These are phyloP conservation scores for Fusarium buharicum DNA, from an alignment of 2,329 filamentous ascomycete genomes.

Conservation along the genomic window DNA sequence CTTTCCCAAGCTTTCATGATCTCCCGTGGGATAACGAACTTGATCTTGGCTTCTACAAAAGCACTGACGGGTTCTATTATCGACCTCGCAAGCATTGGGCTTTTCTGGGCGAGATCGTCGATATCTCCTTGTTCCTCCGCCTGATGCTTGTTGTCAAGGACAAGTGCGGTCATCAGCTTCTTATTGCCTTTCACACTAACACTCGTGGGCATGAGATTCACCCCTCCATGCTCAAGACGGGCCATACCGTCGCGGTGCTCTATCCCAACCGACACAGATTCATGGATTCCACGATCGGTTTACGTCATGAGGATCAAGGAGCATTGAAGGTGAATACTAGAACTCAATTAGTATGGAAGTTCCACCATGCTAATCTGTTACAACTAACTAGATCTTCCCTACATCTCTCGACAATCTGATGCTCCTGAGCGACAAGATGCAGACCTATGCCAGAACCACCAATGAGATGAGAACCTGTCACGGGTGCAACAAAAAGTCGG, in stretches of 20 bases:
- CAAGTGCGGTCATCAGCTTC: slow-evolving; percentile 2
- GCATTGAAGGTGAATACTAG: slow-evolving; percentile 5
- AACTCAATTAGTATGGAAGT: too few relatives aligned
- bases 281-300: not conserved
- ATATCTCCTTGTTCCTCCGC: not conserved
- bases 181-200: slow-evolving; percentile 9
- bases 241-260: slow-evolving; percentile 19
- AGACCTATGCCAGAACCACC: not conserved
- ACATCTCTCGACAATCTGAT: slow-evolving; percentile 12
- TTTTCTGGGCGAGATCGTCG: slow-evolving; percentile 27
- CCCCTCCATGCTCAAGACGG: not conserved
- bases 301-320: slow-evolving; percentile 1
- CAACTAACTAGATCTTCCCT: slow-evolving; percentile 12
- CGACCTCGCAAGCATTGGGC: slow-evolving; percentile 22
- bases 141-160: slow-evolving; percentile 19
- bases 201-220: not conserved
- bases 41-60: not conserved
- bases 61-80: not conserved
- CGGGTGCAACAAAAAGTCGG: slow-evolving; percentile 16
- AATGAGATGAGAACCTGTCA: slow-evolving; percentile 21
- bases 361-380: not conserved
- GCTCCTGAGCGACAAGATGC: slow-evolving; percentile 22
- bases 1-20: slow-evolving; percentile 12
- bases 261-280: slow-evolving; percentile 11
- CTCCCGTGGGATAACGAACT: not conserved